phyloP scores from a whole-genome alignment of 2,329 filamentous ascomycete species.

The Alternaria panax region DNA sequence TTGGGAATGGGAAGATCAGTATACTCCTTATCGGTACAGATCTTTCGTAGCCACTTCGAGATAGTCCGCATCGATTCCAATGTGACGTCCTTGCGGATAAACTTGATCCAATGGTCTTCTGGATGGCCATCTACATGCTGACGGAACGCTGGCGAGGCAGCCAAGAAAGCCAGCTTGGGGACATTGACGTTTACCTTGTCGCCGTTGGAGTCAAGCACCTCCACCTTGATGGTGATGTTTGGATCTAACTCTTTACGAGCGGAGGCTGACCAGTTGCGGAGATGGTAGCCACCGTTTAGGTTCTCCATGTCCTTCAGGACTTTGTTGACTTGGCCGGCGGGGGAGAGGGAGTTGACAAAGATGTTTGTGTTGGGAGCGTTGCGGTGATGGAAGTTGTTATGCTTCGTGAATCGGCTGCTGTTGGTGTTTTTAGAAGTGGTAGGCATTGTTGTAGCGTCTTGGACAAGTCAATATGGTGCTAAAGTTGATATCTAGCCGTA shows the following conservation, averaged over 20 bases:
- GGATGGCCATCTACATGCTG: neutral
- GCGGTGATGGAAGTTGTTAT: neutral
- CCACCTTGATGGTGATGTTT: constrained; percentile 2
- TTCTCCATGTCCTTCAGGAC: constrained; percentile 8
- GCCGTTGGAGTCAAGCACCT: neutral
- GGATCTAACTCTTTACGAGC: constrained; percentile 8
- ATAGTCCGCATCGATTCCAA: constrained; percentile 2
- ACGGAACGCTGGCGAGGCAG: constrained; percentile 10
- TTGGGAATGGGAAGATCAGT: neutral
- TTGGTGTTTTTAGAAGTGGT: neutral
- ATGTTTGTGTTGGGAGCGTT: neutral
- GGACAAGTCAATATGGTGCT: neutral
- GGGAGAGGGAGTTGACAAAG: constrained; percentile 6
- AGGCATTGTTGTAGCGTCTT: neutral
- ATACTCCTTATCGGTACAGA: constrained; percentile 1
- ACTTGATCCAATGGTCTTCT: neutral
- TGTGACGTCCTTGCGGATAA: constrained; percentile 3
- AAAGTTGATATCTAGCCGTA: neutral
- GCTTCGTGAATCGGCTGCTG: neutral
- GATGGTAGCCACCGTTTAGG: constrained; percentile 7
- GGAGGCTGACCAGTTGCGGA: constrained; percentile 12
- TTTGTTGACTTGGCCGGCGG: constrained; percentile 10
- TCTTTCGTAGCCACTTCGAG: constrained; percentile 5
- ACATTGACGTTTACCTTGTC: constrained; percentile 1
- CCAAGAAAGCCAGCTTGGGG: constrained; percentile 11